Conservation (phyloP, 163 green algal genomes). For the Chlorella variabilis region DNA sequence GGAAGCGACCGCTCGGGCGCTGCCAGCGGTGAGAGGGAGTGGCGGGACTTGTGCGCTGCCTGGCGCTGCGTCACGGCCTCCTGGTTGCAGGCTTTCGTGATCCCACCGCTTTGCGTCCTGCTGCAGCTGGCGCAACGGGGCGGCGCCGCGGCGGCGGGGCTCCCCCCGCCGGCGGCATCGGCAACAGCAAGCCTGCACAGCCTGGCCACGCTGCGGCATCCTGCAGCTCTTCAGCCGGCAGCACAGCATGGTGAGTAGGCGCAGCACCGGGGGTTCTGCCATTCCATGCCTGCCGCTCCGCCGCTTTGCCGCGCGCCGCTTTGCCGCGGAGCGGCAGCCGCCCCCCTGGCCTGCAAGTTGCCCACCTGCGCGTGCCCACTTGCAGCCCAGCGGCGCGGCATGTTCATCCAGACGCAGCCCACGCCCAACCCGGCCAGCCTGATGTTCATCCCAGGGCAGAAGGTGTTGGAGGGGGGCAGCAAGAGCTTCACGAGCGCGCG, state of each 20-base stretch:
- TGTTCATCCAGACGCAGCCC: slow-evolving; percentile 98
- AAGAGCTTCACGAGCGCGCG: slow-evolving; percentile 85
- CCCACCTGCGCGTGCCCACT: not conserved
- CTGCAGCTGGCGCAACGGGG: not conserved
- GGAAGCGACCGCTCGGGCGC: not conserved
- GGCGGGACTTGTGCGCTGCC: too few species aligned
- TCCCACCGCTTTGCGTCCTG: too few species aligned
- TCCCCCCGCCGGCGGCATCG: not conserved
- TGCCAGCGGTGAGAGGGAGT: slow-evolving; percentile 25
- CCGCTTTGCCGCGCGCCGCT: too few species aligned
- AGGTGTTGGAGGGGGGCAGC: slow-evolving; percentile 70
- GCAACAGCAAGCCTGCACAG: not conserved
- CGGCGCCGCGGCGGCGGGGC: not conserved
- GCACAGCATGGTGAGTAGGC: not conserved
- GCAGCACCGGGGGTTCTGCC: too few species aligned
- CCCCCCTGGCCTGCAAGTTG: not conserved
- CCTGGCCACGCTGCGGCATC: not conserved
- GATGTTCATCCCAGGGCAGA: slow-evolving; percentile 96
- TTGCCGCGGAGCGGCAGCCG: not conserved
- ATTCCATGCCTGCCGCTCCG: too few species aligned
- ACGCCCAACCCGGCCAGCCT: slow-evolving; percentile 97
- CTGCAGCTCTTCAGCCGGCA: not conserved
- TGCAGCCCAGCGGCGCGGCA: slow-evolving; percentile 58
- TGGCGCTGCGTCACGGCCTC: not conserved
- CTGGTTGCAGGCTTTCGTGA: not conserved